These are phyloP conservation scores for Plasmodium reichenowi DNA, from an alignment of 169 alveolate genomes.

Conservation along the genomic window DNA sequence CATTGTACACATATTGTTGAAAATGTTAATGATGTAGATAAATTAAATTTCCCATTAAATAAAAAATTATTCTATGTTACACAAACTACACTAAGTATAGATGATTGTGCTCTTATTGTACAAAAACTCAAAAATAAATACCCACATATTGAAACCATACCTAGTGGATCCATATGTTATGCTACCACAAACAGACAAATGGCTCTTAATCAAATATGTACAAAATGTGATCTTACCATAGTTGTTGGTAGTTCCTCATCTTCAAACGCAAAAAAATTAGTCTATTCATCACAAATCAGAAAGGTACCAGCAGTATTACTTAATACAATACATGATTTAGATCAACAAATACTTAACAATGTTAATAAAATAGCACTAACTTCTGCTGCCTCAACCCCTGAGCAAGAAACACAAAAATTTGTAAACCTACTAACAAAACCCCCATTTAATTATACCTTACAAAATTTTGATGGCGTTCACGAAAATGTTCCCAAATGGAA, in stretches of 20 bases:
- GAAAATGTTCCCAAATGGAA: constrained; percentile 89
- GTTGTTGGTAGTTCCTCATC: constrained; percentile 87
- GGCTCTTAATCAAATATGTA: constrained; percentile 82
- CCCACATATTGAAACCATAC: constrained; percentile 87
- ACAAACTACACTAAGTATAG: constrained; percentile 89
- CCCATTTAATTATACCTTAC: constrained; percentile 77
- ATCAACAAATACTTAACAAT: constrained; percentile 78
- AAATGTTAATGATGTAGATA: constrained; percentile 82
- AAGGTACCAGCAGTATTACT: constrained; percentile 80
- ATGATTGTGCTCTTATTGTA: constrained; percentile 85
- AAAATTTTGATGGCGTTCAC: constrained; percentile 79
- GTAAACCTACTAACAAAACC: constrained; percentile 71
- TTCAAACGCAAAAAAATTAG: constrained; percentile 86
- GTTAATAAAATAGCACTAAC: constrained; percentile 83
- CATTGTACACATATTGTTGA: constrained; percentile 85
- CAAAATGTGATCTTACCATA: constrained; percentile 79
- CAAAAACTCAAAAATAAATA: constrained; percentile 78
- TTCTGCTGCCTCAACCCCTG: constrained; percentile 91
- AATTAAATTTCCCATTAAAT: constrained; percentile 71
- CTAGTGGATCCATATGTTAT: constrained; percentile 90
- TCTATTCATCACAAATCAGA: constrained; percentile 82
- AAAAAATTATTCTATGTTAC: constrained; percentile 86
- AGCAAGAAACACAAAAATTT: constrained; percentile 81
- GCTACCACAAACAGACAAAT: constrained; percentile 89
- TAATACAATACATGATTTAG: constrained; percentile 78